A percentile compares a stretch with the other conserved stretches of the same genome.
Evolutionary conservation across 2,329 filamentous ascomycete genomes (phyloP).

Genomic region (Alternaria brassicae): DNA sequence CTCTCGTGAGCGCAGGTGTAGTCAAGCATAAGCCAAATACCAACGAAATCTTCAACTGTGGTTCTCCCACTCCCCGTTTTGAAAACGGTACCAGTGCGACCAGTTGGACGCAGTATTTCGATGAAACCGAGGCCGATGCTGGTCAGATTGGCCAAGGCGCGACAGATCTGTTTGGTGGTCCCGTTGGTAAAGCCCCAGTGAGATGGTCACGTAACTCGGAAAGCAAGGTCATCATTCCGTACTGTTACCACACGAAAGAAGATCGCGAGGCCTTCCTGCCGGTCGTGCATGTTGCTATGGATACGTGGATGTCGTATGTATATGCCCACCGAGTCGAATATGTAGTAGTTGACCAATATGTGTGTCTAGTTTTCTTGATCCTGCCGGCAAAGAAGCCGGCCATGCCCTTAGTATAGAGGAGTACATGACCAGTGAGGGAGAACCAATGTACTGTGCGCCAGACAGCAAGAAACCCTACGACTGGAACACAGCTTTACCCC

Average conservation of each 20-base stretch:
- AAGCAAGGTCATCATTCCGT: not conserved
- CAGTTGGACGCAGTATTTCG: slow-evolving; percentile 1
- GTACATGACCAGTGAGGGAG: not conserved
- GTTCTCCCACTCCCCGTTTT: not conserved
- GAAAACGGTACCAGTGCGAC: not conserved
- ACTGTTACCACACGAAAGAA: not conserved
- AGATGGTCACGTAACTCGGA: slow-evolving; percentile 2
- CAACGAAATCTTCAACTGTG: not conserved
- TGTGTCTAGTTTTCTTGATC: not conserved
- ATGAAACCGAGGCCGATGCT: not conserved
- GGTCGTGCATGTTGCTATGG: not conserved
- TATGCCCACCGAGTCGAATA: not conserved
- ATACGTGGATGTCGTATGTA: slow-evolving; percentile 4
- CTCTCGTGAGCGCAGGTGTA: not conserved
- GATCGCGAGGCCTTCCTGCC: not conserved
- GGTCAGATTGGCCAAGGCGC: not conserved
- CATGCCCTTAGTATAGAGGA: slow-evolving; percentile 8
- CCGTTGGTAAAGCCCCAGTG: not conserved
- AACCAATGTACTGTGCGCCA: not conserved
- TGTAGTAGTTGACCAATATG: not conserved
- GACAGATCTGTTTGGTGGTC: not conserved
- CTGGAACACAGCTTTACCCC: not conserved
- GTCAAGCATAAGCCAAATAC: not conserved
- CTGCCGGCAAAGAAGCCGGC: not conserved
- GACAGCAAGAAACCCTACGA: not conserved